Base-by-base conservation (phyloP, 148 eudicot genomes). In the Bassia scoparia region DNA sequence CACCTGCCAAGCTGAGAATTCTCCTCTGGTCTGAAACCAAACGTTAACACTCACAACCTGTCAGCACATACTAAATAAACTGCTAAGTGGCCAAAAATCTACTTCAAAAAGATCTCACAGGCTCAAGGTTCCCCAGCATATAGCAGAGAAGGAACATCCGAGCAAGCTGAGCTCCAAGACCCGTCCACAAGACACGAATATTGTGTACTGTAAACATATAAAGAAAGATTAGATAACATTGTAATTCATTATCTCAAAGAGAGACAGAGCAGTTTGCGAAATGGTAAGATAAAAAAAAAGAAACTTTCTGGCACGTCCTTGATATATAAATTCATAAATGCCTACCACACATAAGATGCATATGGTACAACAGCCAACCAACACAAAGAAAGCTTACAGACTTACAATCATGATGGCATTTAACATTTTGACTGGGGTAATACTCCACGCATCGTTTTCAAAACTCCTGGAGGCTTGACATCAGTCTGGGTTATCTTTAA, bases 111-210 rank as follows among this genome's bases (percentile, higher is more conserved):
- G 58, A 50, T 15, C 90, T 85, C 77, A 94, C 98, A 35, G 97
- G 97, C 77, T 91, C 98, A 69, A 94, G 96, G 90, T 78, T 43
- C 91, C 85, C 98, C 98, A 91, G 80, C 97, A 94, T 62, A 94
- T 87, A 67, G 97, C 90, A 41, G 97, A 91, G 70, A 91, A 55
- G 98, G 98, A 77, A 94, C 97, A 79, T 94, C 97, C 98, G 96
- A 33, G 93, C 87, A 76, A 94, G 89, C 77, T 94, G 98, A 70
- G 93, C 93, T 69, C 98, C 95, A 79, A 91, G 86, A 74, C 98
- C 98, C 58, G 96, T 89, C 98, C 98, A 94, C 80, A 88, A 83
- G 66, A 77, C 60, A 63, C 97, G 97, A 75, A 85, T 88, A 67
- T 69, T 85, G 74, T 86, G 87, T 27, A 88, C 89, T 88, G 84